Base-by-base conservation (phyloP, 1,284 basidiomycete genomes). In the Papiliotrema terrestris region DNA sequence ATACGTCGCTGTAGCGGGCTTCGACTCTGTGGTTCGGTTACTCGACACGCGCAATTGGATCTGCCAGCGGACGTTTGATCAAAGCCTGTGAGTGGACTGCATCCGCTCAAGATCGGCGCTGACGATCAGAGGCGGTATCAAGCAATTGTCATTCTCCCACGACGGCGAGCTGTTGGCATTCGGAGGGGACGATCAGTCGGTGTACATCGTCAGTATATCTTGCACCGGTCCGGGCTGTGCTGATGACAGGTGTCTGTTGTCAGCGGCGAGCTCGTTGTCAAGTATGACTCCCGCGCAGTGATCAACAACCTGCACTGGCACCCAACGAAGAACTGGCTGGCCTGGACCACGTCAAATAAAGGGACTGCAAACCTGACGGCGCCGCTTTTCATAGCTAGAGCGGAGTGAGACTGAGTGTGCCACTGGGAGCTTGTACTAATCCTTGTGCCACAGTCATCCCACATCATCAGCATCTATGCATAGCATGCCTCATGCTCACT, bases 161-260 rank as follows among this genome's bases (percentile, higher is more conserved):
- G 71, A 73, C 45, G 71, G 73, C 23, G 73, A 75, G 55, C 55
- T 67, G 32, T 58, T 75, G 8, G 73, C 73, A 2, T 58, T 71
- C 3, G 68, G 65, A 26, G 71, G 71, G 1, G 73, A 75, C 44
- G 71, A 73, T 56, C 29, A 52, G 14, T 60, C 47, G 51, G 64
- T 73, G 29, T 61, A 53, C 26, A 62, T 75, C 13, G 65, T 68
- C 37, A 53, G 68, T 52, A 14, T 8, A 45, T 45, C 9, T 51
- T 45, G 35, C 29, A 8, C 45, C 17, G 19, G 19, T 26, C 9
- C 42, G 13, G 29, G 17, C 8, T 2, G 29, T 22, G 15, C 26
- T 53, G 19, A 55, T 51, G 29, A 6, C 45, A 70, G 68, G 58
- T 73, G 15, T 66, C 67, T 9, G 64, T 69, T 0, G 61, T 59